phyloP scores from a whole-genome alignment of 345 rosid genomes.

The Tarenaya hassleriana region DNA sequence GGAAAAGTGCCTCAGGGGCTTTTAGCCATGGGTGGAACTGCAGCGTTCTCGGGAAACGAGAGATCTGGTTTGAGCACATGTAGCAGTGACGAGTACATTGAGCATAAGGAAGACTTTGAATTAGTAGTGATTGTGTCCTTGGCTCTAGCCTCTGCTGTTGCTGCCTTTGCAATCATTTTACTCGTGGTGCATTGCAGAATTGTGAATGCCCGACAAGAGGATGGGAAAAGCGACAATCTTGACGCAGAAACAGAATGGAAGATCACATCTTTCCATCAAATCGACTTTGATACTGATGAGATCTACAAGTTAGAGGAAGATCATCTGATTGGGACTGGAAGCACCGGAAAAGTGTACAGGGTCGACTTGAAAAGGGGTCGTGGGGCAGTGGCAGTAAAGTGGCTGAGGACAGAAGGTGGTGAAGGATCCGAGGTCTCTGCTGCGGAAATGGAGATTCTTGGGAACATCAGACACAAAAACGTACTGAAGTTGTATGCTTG shows the following conservation, averaged over 20 bases:
- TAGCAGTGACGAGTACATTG: too few relatives aligned
- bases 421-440: conserved; percentile 38
- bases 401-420: conserved; percentile 67
- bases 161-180: too few relatives aligned
- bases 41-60: conserved; percentile 62
- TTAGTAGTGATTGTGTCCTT: too few relatives aligned
- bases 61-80: conserved; percentile 28
- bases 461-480: conserved; percentile 71
- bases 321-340: conserved; percentile 82
- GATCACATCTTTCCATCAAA: conserved; percentile 58
- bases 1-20: conserved; percentile 61
- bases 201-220: too few relatives aligned
- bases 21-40: conserved; percentile 49
- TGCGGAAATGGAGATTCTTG: conserved; percentile 51
- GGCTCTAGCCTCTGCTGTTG: too few relatives aligned
- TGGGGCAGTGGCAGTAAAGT: conserved; percentile 69
- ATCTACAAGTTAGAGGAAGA: conserved; percentile 55
- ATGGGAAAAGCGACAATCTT: too few relatives aligned
- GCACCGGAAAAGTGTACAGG: conserved; percentile 79
- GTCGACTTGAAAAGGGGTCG: conserved; percentile 45
- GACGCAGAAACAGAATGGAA: conserved; percentile 56
- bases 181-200: too few relatives aligned
- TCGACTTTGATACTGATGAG: conserved; percentile 45
- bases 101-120: too few relatives aligned
- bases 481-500: conserved; percentile 75